Percentiles rank a stretch among this genome's conserved stretches.
These are phyloP conservation scores for Didymella lethalis DNA, from an alignment of 2,329 filamentous ascomycete species.

Conservation along the genomic window DNA sequence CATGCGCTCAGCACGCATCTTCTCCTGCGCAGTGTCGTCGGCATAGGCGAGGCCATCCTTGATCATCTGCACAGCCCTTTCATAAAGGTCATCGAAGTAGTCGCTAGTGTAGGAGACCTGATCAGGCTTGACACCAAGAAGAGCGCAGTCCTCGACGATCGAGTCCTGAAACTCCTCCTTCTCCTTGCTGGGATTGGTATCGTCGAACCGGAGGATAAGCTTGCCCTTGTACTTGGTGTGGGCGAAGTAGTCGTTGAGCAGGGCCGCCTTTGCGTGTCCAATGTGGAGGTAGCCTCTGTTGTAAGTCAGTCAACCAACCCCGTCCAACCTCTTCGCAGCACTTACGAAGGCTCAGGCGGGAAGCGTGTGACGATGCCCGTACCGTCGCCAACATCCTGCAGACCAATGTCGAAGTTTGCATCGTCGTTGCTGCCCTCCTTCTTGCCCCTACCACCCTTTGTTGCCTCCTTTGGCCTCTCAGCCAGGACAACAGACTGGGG, in stretches of 20 bases:
- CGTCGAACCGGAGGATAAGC: conserved; percentile 90
- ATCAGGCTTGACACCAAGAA: conserved; percentile 93
- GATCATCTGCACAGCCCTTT: conserved; percentile 84
- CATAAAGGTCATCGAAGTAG: conserved; percentile 92
- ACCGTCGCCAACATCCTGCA: conserved; percentile 81
- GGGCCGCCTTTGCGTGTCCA: conserved; percentile 90
- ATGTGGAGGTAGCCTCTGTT: conserved; percentile 84
- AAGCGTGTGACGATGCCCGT: conserved; percentile 84
- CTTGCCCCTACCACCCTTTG: conserved; percentile 71
- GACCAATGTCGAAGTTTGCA: conserved; percentile 86
- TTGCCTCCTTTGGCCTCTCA: conserved; percentile 46
- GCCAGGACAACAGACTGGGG: conserved; percentile 80
- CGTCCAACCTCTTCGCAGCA: conserved; percentile 21
- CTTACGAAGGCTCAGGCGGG: conserved; percentile 88
- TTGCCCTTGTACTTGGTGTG: conserved; percentile 92
- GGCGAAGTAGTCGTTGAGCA: conserved; percentile 96
- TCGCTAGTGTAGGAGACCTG: conserved; percentile 89
- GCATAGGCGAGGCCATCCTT: conserved; percentile 89
- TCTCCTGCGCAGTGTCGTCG: conserved; percentile 90
- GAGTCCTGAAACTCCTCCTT: conserved; percentile 95
- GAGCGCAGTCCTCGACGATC: conserved; percentile 87
- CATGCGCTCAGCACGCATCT: conserved; percentile 85
- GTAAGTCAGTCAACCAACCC: conserved; percentile 20
- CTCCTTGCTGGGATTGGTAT: conserved; percentile 97
- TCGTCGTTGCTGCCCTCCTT: conserved; percentile 83